These are phyloP conservation scores for Neoarthrinium moseri DNA, from an alignment of 2,329 filamentous ascomycete species.

Conservation along the genomic window DNA sequence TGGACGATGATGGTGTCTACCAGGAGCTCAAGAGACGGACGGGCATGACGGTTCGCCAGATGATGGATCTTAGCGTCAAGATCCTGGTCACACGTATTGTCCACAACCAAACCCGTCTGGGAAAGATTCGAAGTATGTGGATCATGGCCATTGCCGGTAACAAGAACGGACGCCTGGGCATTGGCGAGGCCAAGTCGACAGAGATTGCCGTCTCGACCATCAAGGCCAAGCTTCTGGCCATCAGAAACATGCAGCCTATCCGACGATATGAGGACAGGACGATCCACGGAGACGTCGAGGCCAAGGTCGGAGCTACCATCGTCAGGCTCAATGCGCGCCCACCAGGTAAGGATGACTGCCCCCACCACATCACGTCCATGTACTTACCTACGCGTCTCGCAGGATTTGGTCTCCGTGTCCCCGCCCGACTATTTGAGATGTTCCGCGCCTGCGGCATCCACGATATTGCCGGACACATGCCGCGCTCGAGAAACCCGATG, in stretches of 20 bases:
- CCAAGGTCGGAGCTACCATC: conserved; percentile 85
- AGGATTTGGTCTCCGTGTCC: conserved; percentile 94
- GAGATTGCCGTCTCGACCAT: conserved; percentile 65
- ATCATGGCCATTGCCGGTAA: conserved; percentile 83
- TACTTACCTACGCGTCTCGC: neutral
- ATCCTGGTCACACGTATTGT: conserved; percentile 72
- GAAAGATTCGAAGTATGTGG: conserved; percentile 81
- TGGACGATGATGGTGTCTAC: conserved; percentile 51
- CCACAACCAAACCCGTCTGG: conserved; percentile 91
- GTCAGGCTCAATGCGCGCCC: conserved; percentile 80
- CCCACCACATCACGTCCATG: neutral
- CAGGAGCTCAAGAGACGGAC: conserved; percentile 53
- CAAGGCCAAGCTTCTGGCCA: conserved; percentile 78
- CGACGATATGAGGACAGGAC: conserved; percentile 88
- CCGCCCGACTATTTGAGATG: conserved; percentile 92
- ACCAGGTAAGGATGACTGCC: conserved; percentile 64
- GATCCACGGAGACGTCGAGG: conserved; percentile 80
- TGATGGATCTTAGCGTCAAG: conserved; percentile 63
- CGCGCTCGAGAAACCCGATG: conserved; percentile 90
- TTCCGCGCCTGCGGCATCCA: conserved; percentile 82
- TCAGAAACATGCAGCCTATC: conserved; percentile 92
- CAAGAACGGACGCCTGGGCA: conserved; percentile 77
- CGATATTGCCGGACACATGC: conserved; percentile 81
- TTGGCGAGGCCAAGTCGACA: conserved; percentile 86
- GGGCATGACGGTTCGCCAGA: conserved; percentile 51